These are phyloP conservation scores for Delonix regia DNA, from an alignment of 306 rosid genomes.

Conservation along the genomic window DNA sequence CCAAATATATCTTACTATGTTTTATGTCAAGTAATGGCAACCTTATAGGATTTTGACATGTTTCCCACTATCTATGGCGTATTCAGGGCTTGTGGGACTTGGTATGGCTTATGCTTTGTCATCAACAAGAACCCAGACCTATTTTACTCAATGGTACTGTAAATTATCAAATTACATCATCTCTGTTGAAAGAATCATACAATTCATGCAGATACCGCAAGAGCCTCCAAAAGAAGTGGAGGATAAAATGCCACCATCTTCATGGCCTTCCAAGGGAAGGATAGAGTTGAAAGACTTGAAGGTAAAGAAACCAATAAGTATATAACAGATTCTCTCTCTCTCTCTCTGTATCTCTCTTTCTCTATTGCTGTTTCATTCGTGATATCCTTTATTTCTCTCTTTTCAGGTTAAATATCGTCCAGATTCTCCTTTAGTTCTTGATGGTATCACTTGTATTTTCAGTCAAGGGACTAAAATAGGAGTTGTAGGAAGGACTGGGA, in stretches of 20 bases:
- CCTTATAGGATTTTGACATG: too few species aligned
- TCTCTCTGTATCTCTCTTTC: too few species aligned
- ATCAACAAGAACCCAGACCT: slow-evolving; percentile 42
- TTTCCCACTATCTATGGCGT: too few species aligned
- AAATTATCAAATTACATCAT: slow-evolving; percentile 52
- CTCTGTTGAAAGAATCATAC: slow-evolving; percentile 78
- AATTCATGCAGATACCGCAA: slow-evolving; percentile 63
- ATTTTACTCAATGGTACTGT: slow-evolving; percentile 48
- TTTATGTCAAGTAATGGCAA: too few species aligned
- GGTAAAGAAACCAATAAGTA: too few species aligned
- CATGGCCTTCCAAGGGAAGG: slow-evolving; percentile 73
- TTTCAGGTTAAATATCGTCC: slow-evolving; percentile 67
- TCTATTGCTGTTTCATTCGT: too few species aligned
- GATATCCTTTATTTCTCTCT: too few species aligned
- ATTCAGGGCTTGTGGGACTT: slow-evolving; percentile 74
- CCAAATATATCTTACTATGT: too few species aligned
- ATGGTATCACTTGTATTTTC: slow-evolving; percentile 67
- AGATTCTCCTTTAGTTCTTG: slow-evolving; percentile 60
- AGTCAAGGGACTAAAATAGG: slow-evolving; percentile 61
- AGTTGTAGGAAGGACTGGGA: slow-evolving; percentile 79
- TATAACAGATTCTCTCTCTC: too few species aligned
- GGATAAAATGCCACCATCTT: slow-evolving; percentile 54
- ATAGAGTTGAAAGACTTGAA: slow-evolving; percentile 55
- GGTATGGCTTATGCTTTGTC: slow-evolving; percentile 69
- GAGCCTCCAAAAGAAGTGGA: slow-evolving; percentile 61